A percentile compares a stretch with the other conserved stretches of the same genome.
These are phyloP conservation scores for Margaritispora aquatica DNA, from an alignment of 495 filamentous ascomycete genomes.

Conservation along the genomic window DNA sequence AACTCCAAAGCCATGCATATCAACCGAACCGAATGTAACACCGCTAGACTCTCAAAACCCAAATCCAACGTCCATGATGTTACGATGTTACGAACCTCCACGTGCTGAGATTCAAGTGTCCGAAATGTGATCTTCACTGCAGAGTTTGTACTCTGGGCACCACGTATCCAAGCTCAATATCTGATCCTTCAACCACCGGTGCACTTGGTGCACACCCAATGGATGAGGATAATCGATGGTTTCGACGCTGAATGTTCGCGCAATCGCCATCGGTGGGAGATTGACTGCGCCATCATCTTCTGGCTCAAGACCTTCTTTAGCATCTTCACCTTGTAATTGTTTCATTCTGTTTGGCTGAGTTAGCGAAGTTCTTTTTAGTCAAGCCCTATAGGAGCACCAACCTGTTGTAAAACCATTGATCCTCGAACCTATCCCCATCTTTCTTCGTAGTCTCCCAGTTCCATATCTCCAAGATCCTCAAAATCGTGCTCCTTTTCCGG, in stretches of 20 bases:
- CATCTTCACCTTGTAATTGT: slow-evolving; percentile 10
- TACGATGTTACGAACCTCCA: neutral
- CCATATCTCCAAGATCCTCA: slow-evolving; percentile 23
- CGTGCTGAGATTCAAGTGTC: neutral
- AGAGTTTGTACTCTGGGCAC: slow-evolving; percentile 24
- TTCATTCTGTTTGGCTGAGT: slow-evolving; percentile 1
- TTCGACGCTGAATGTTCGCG: slow-evolving; percentile 21
- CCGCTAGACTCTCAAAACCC: neutral
- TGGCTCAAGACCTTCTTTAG: slow-evolving; percentile 7
- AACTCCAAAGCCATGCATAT: slow-evolving; percentile 7
- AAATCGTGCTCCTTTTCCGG: slow-evolving; percentile 24
- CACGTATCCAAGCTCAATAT: slow-evolving; percentile 18
- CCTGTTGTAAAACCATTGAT: slow-evolving; percentile 28
- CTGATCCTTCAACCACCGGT: slow-evolving; percentile 13
- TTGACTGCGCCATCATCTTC: slow-evolving; percentile 14
- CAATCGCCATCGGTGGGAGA: slow-evolving; percentile 18
- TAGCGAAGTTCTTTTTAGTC: neutral
- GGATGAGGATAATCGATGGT: slow-evolving; percentile 22
- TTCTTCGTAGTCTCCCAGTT: slow-evolving; percentile 19
- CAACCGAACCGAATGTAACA: neutral
- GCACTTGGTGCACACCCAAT: slow-evolving; percentile 22
- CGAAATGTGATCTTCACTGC: slow-evolving; percentile 8
- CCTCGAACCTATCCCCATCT: slow-evolving; percentile 23
- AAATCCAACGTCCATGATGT: neutral
- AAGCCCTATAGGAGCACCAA: neutral